Conservation (phyloP, 768 basidiomycete species). For the Phlebiopsis flavidoalba region DNA sequence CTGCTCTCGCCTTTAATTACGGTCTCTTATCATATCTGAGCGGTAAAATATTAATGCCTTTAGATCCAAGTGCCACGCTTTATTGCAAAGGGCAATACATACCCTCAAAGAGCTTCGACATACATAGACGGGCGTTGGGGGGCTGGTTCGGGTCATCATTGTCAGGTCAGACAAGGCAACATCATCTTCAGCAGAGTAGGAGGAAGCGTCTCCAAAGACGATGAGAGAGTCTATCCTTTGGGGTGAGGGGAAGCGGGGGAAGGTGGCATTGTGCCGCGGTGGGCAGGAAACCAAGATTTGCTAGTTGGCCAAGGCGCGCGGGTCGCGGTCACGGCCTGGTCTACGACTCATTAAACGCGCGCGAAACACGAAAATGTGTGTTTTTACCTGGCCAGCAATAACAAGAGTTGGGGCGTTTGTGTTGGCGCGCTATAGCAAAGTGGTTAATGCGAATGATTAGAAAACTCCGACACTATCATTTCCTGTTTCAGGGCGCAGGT, state of each 20-base stretch:
- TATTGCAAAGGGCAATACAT: not conserved
- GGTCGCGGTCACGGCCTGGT: not conserved
- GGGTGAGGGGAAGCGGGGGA: not conserved
- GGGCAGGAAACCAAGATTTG: not conserved
- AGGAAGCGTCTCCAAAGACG: conserved; percentile 4
- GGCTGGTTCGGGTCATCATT: not conserved
- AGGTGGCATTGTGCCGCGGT: not conserved
- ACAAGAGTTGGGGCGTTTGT: not conserved
- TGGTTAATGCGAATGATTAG: conserved; percentile 78
- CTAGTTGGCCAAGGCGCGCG: too few relatives aligned
- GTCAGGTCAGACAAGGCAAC: not conserved
- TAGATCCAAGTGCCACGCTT: not conserved
- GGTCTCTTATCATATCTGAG: conserved; percentile 51
- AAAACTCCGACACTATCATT: conserved; percentile 23
- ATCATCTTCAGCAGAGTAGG: not conserved
- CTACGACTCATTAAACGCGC: conserved; percentile 1
- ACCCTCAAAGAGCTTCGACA: conserved; percentile 39
- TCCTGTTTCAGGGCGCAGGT: conserved; percentile 13
- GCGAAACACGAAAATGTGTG: too few relatives aligned
- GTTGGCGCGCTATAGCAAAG: conserved; percentile 70
- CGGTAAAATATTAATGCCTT: not conserved
- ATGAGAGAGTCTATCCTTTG: not conserved
- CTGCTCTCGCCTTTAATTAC: conserved; percentile 45
- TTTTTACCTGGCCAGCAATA: not conserved
- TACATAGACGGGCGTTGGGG: conserved; percentile 32